Percentiles rank a stretch among this genome's conserved stretches.
These are phyloP conservation scores for Cercospora nicotianae DNA, from an alignment of 2,329 filamentous ascomycete species.

Conservation along the genomic window DNA sequence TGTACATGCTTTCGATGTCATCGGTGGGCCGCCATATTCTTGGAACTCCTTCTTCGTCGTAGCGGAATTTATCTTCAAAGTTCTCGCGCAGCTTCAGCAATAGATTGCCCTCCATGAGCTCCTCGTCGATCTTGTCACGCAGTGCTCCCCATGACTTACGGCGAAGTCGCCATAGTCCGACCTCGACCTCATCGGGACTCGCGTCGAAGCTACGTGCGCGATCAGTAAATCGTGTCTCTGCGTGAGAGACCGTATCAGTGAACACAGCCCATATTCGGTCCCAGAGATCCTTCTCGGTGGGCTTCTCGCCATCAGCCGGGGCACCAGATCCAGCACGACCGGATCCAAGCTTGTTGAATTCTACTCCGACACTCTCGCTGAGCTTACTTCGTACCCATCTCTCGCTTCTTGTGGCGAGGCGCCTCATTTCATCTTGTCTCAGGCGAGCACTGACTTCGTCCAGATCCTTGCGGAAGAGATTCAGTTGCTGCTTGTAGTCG, in stretches of 20 bases:
- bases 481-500: slow-evolving; percentile 76
- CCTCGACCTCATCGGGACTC: slow-evolving; percentile 82
- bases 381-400: slow-evolving; percentile 89
- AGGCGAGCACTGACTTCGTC: slow-evolving; percentile 82
- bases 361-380: slow-evolving; percentile 81
- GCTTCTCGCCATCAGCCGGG: slow-evolving; percentile 73
- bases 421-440: slow-evolving; percentile 92
- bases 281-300: slow-evolving; percentile 85
- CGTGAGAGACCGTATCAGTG: slow-evolving; percentile 76
- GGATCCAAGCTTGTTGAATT: slow-evolving; percentile 94
- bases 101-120: slow-evolving; percentile 97
- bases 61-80: slow-evolving; percentile 99
- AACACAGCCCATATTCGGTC: slow-evolving; percentile 92
- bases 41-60: slow-evolving; percentile 91
- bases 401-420: slow-evolving; percentile 85
- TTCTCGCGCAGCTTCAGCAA: slow-evolving; percentile 94
- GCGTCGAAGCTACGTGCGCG: slow-evolving; percentile 93
- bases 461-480: slow-evolving; percentile 83
- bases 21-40: slow-evolving; percentile 95
- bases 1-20: slow-evolving; percentile 95
- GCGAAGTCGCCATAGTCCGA: slow-evolving; percentile 87
- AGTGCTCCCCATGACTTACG: slow-evolving; percentile 94
- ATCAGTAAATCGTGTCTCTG: slow-evolving; percentile 80
- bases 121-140: slow-evolving; percentile 87
- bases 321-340: slow-evolving; percentile 80